phyloP scores from a whole-genome alignment of 495 filamentous ascomycete species.

The Xylaria curta region DNA sequence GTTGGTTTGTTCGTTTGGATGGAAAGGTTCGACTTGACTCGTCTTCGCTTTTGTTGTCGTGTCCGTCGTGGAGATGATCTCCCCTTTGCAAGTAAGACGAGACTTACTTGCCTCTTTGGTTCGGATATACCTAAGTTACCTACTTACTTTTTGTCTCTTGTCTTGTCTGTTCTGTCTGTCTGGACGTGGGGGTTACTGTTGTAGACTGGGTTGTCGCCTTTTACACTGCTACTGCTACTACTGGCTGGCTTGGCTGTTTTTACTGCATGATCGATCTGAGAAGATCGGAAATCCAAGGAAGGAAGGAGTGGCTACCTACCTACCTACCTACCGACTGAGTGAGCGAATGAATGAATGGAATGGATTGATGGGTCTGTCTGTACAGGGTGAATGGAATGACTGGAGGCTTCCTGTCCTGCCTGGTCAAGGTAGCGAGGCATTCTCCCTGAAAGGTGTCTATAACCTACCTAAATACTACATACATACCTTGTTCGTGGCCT shows the following conservation, averaged over 20 bases:
- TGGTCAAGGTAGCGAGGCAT: not conserved
- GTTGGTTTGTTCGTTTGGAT: constrained; percentile 14
- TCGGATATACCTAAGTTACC: too few species aligned
- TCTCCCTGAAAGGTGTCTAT: constrained; percentile 5
- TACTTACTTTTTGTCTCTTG: not conserved
- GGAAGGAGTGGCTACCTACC: not conserved
- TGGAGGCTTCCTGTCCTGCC: constrained; percentile 9
- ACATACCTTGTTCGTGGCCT: constrained; percentile 19
- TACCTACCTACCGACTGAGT: too few species aligned
- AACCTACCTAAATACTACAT: constrained; percentile 15
- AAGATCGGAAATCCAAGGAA: not conserved
- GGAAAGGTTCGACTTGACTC: not conserved
- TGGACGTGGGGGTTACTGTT: not conserved
- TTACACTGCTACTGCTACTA: not conserved
- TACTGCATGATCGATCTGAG: not conserved
- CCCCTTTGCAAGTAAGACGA: not conserved
- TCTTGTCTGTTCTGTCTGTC: not conserved
- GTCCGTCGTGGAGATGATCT: constrained; percentile 3
- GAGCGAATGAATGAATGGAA: not conserved
- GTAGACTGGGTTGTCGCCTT: constrained; percentile 20
- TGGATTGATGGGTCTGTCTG: not conserved
- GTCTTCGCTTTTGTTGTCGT: not conserved
- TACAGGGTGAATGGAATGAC: not conserved
- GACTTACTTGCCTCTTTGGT: not conserved
- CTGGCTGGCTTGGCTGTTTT: not conserved